phyloP scores from a whole-genome alignment of 225 moss, liverwort and hornwort genomes.

The Sphagnum tenellum region DNA sequence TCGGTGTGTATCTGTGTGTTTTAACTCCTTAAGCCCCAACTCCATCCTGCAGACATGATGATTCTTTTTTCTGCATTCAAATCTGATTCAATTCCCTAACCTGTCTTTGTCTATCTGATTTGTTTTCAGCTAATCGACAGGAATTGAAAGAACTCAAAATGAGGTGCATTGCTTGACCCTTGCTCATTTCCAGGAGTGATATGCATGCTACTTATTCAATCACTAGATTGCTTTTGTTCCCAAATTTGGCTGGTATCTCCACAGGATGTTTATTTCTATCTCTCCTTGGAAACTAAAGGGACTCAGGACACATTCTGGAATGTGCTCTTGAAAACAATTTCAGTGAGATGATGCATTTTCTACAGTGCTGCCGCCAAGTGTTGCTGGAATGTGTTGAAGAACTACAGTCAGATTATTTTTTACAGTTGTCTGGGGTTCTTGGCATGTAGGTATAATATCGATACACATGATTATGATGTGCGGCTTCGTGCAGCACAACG shows the following conservation, averaged over 20 bases:
- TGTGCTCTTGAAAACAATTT: too few relatives aligned
- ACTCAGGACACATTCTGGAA: too few relatives aligned
- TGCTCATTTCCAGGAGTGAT: too few relatives aligned
- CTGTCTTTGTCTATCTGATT: constrained; percentile 4
- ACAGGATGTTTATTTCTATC: too few relatives aligned
- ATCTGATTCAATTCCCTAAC: not conserved
- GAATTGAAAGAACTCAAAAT: constrained; percentile 98
- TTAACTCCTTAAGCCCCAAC: not conserved
- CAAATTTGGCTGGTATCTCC: too few relatives aligned
- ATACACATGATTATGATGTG: constrained; percentile 95
- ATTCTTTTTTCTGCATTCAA: not conserved
- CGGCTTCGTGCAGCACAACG: constrained; percentile 78
- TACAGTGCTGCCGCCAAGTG: too few relatives aligned
- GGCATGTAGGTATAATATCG: constrained; percentile 79
- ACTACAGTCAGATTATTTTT: not conserved
- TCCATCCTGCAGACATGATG: not conserved
- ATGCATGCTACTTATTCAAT: too few relatives aligned
- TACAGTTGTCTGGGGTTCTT: not conserved
- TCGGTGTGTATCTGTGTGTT: not conserved
- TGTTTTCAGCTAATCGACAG: constrained; percentile 78
- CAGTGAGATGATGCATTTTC: too few relatives aligned
- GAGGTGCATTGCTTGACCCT: constrained; percentile 26
- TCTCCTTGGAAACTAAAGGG: too few relatives aligned
- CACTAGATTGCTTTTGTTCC: too few relatives aligned
- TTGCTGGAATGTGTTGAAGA: too few relatives aligned